Evolutionary conservation across 805 yeast genomes (phyloP).

Genomic region (Saccharomycopsis fermentans): DNA sequence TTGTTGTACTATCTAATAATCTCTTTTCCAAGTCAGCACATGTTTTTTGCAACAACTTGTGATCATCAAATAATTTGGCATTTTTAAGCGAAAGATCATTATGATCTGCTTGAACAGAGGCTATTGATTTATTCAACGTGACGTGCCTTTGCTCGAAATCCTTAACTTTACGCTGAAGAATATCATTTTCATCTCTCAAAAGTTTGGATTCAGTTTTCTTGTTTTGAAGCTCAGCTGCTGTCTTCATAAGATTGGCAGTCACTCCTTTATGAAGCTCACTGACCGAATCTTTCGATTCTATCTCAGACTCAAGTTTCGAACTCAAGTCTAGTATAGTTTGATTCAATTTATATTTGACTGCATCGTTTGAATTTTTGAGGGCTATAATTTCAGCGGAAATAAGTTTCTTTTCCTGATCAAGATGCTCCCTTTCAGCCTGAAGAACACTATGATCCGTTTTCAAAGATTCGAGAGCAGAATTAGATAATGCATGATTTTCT

Average conservation of each 20-base stretch:
- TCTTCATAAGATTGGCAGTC: neutral
- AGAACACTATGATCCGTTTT: neutral
- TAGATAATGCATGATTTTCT: neutral
- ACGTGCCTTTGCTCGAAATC: neutral
- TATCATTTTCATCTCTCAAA: neutral
- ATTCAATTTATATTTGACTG: neutral
- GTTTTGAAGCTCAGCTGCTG: neutral
- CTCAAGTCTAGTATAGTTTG: slow-evolving; percentile 18
- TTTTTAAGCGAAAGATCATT: neutral
- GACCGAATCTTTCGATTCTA: slow-evolving; percentile 4
- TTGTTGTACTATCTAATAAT: neutral
- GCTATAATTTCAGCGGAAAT: neutral
- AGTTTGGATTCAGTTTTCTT: neutral
- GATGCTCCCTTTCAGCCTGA: neutral
- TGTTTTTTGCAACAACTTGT: neutral
- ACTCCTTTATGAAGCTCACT: neutral
- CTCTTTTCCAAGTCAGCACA: slow-evolving; percentile 4
- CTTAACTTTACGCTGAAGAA: neutral
- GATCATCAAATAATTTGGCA: neutral
- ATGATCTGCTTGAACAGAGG: neutral
- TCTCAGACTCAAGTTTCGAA: slow-evolving; percentile 22
- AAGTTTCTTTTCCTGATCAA: neutral
- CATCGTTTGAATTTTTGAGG: neutral
- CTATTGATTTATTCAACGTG: neutral
- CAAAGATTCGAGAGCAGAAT: neutral